A percentile compares a stretch with the other conserved stretches of the same genome.
Conservation (phyloP, 805 yeast species). For the Hanseniaspora meyeri region DNA sequence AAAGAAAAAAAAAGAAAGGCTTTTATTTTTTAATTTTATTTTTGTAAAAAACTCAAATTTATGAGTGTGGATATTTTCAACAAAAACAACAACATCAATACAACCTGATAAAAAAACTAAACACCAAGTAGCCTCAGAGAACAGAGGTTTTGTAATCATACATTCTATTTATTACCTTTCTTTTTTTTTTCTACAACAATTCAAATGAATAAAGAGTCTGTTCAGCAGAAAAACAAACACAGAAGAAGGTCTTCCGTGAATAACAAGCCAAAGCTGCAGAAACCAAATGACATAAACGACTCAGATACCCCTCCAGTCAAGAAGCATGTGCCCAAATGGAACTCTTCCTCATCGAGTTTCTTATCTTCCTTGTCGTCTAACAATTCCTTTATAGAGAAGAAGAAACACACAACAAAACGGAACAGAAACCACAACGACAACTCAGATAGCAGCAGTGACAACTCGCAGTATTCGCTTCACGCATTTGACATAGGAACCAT, state of each 20-base stretch:
- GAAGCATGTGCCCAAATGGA: not conserved
- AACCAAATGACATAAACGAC: not conserved
- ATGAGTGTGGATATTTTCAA: no score
- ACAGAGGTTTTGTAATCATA: no score
- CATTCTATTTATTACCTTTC: no score
- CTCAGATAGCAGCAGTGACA: not conserved
- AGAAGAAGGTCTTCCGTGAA: not conserved
- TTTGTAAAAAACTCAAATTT: no score
- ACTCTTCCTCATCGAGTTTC: slow-evolving; percentile 5
- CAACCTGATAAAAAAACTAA: no score
- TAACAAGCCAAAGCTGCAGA: not conserved
- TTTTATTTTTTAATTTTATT: no score
- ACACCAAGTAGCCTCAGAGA: no score
- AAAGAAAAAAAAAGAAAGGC: no score
- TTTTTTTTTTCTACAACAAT: no score
- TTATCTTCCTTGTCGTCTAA: not conserved
- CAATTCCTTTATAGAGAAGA: slow-evolving; percentile 1
- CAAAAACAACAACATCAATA: no score
- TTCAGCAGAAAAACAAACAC: not conserved
- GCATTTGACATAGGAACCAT: not conserved
- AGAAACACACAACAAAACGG: not conserved
- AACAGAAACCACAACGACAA: not conserved
- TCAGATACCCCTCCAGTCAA: not conserved
- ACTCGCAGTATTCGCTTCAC: not conserved
- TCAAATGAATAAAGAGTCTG: not conserved